Evolutionary conservation across 2,329 filamentous ascomycete genomes (phyloP).

Genomic region (Didymella arachidicola): DNA sequence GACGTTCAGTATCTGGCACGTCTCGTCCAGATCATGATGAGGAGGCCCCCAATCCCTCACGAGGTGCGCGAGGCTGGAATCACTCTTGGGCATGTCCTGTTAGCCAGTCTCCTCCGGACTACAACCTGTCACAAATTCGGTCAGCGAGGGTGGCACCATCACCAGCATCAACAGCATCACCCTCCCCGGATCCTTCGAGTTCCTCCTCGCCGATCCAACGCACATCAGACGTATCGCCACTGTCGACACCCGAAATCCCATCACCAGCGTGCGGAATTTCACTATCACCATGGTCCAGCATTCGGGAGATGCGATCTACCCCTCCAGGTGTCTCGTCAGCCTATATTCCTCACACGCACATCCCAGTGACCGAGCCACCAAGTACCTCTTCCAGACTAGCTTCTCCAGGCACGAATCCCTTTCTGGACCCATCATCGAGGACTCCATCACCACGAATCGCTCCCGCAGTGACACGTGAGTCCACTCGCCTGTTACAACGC

Average conservation of each 20-base stretch:
- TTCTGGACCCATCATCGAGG: background rate
- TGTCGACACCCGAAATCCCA: background rate
- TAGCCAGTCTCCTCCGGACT: background rate
- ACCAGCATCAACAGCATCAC: background rate
- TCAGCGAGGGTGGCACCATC: background rate
- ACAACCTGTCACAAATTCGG: background rate
- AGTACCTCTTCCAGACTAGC: background rate
- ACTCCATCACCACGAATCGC: background rate
- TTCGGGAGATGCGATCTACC: too few relatives aligned
- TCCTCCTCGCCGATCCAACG: background rate
- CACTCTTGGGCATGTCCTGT: background rate
- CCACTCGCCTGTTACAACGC: background rate
- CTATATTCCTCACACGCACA: background rate
- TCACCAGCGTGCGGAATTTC: background rate
- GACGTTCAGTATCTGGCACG: background rate
- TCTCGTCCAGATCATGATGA: background rate
- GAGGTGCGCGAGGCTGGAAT: background rate
- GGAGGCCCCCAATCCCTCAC: background rate
- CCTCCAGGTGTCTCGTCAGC: background rate
- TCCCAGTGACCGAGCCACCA: background rate
- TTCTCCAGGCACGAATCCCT: background rate
- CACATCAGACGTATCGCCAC: background rate
- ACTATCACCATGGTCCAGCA: background rate
- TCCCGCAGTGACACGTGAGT: background rate
- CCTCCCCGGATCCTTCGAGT: background rate